Base-by-base conservation (phyloP, 495 filamentous ascomycete species). In the Neurospora sp. region DNA sequence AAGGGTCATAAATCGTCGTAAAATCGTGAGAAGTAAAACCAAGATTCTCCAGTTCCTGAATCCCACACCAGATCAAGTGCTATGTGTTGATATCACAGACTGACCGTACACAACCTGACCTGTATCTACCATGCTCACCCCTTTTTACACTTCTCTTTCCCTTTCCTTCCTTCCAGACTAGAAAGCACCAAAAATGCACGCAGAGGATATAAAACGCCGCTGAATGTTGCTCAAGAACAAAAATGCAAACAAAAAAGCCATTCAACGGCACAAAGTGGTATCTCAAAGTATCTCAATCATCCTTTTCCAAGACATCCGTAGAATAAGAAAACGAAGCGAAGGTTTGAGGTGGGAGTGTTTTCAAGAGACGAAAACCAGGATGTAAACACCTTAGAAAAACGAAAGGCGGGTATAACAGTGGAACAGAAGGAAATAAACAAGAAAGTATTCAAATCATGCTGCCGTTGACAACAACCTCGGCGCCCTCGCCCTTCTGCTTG, bases 401-500 rank as follows among this genome's bases (percentile, higher is more conserved):
- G 37, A 71, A 54, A 75, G 48, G 72, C 45, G 70, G 76, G 37
- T 38, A 73, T 73, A 73, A 71, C n/a, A 72, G 71, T 71, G 48
- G 70, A 75, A 37, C 40, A 70, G 43, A 75, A 71, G 15, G 48
- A n/a, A 34, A 43, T 13, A 72, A 38, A 34, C 6, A 74, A 66
- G 45, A 42, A 62, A 69, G 38, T 9, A 9, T 3, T 69, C 86
- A 94, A 76, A 96, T 88, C 82, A 89, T 89, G 77, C 89, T 89
- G 21, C 94, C 95, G 79, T 98, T 97, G 69, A 97, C 85, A 72
- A 89, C 90, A 73, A 97, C 85, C 80, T 91, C 89, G 69, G 88
- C 96, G 10, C 94, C 94, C 75, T 92, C 89, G 19, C 90, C 90
- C 83, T 93, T 93, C 78, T 92, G 91, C 84, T 89, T 91, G 72